Base-by-base conservation (phyloP, 768 basidiomycete species). In the Naganishia friedmannii region DNA sequence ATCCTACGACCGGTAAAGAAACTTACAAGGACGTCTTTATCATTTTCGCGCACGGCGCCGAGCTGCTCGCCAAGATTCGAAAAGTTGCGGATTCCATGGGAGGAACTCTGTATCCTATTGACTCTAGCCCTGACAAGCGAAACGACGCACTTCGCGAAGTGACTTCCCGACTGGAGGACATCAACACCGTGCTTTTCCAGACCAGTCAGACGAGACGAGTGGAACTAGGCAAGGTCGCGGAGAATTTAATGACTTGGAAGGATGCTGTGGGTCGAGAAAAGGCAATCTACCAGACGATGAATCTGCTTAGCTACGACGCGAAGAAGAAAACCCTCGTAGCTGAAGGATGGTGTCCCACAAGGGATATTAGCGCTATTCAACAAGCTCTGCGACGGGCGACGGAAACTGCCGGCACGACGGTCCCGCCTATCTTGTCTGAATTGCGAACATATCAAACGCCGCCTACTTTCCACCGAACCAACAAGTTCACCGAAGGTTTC, bases 11-110 rank as follows among this genome's bases (percentile, higher is more conserved):
- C 0, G 90, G 89, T 42, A 84, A 83, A 23, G 91, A 94, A 83
- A 90, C 90, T 26, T 87, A 90, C 84, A 99, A 98, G 86, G 93
- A 97, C 76, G 96, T 98, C 48, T 99, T 99, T 84, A 95, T 99
- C 83, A 98, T 99, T 78, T 99, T 99, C 76, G 96, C 96, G 0
- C 94, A 99, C 75, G 96, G 96, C 21, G 89, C 91, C 46, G 88
- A 90, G 23, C 84, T 98, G 26, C 87, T 99, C 32, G 86, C 91
- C 73, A 99, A 98, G 86, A 97, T 99, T 78, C 91, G 94, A 79
- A 97, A 93, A 81, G 91, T 99, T 66, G 90, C 94, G 31, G 95
- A 97, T 82, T 95, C 93, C n/a, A 97, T 98, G 90, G 94, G 96
- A 45, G 96, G 90, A 3, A 97, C 93, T 0, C 84, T 98, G 67